Base-by-base conservation (phyloP, 2,329 filamentous ascomycete species). In the Clarireedia paspali region DNA sequence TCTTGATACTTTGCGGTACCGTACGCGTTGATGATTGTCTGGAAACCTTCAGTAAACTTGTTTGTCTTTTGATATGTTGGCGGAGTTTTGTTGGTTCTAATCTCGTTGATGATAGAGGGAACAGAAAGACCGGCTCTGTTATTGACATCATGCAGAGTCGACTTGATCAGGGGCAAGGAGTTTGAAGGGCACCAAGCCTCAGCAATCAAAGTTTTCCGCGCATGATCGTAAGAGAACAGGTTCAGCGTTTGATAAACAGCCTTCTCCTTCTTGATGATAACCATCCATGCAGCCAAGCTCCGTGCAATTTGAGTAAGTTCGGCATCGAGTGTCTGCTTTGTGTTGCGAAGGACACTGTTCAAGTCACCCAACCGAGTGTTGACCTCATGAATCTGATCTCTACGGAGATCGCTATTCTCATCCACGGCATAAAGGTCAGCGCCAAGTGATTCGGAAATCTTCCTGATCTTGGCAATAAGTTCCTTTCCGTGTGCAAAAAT, bases 401-500 rank as follows among this genome's bases (percentile, higher is more conserved):
- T 84, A 62, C 95, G 85, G 62, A 97, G 80, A 68, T 99, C 94
- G 72, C 88, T 90, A 76, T 97, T 96, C 78, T 99, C 94, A 66
- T 99, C 94, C 34, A 99, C 94, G 64, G 85, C 91, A 79, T 99
- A 99, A 59, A 97, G 82, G 69, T 96, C 90, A 55, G 95, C 94
- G 59, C 92, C 89, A 73, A 99, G 86, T 7, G 91, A 96, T 75
- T 99, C 94, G 1, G 92, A 97, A 59, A 99, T 97, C 81, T 96
- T 97, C 69, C 94, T 85, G 70, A 99, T 97, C 83, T 99, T 99
- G 68, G 91, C 89, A 66, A 99, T 85, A 64, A 99, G 96, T 73
- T 97, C 92, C 74, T 96, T 96, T 70, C 94, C 94, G 68, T 99
- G 94, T 12, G 94, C 94, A 67, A 99, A 99, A 72, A 99, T 99